Evolutionary conservation across 78 protist genomes (phyloP), one percentile per base, ranked within the genome.

Genomic region (Dictyostelium citrinum): DNA sequence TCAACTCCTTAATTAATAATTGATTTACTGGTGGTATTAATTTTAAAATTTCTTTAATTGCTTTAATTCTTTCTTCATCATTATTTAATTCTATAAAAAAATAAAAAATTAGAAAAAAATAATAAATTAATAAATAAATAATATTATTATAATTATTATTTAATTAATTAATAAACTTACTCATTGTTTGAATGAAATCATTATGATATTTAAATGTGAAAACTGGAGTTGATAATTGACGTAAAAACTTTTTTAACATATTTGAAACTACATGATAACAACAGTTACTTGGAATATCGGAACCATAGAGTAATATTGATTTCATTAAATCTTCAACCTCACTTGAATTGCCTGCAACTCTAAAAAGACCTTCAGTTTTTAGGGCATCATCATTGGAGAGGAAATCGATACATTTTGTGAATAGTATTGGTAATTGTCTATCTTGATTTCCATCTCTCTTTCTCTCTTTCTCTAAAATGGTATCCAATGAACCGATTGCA

Each of bases 331-430:
- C 75, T 35, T 88, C 93, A 17, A 88, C 85, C 1, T 88, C 93
- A 27, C 84, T 49, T 78, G 82, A 68, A 78, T 88, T 88, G 35
- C 93, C 93, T 12, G 76, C 93, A 29, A 88, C 93, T 78, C 93
- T 88, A 88, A 88, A 88, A 10, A 88, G 37, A 68, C 93, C 93
- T 35, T 88, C 93, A 39, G 93, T 88, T 55, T 76, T 64, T 39
- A 88, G 35, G 3, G 81, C 60, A 27, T 31, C 51, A 20, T 88
- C 93, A 61, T 39, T 46, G n/a, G 74, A 78, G 35, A 88, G 51
- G 58, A 67, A 88, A 7, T 78, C 85, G 2, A 88, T 79, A 88
- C 93, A 88, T 17, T 76, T 78, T 67, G 67, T 61, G 24, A 88
- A 74, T 14, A 88, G 27, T 5, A 88, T 29, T 67, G 93, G 93